These are phyloP conservation scores for Fraxinus quadrangulata DNA, from an alignment of 257 asterid species.

Conservation along the genomic window DNA sequence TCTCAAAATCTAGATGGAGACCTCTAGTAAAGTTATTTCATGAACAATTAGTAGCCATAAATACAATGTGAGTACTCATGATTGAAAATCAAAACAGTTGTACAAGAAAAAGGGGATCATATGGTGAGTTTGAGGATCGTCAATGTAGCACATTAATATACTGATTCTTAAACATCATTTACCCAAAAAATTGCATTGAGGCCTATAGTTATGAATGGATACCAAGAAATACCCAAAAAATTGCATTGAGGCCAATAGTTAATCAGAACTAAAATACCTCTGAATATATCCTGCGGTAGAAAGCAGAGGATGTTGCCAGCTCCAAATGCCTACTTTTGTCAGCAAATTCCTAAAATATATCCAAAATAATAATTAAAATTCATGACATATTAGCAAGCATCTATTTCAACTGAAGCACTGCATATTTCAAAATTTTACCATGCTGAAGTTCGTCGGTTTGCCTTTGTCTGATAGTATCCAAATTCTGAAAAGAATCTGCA, in stretches of 20 bases:
- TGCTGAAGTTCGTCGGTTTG: slow-evolving; percentile 24
- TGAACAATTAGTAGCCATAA: background rate
- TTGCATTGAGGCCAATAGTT: background rate
- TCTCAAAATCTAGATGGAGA: background rate
- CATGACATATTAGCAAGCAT: background rate
- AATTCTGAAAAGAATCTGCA: slow-evolving; percentile 11
- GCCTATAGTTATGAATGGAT: background rate
- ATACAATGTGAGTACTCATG: background rate
- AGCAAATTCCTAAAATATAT: slow-evolving; percentile 37
- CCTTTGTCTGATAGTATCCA: background rate
- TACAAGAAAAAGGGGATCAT: background rate
- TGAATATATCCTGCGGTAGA: slow-evolving; percentile 62
- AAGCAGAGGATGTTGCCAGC: slow-evolving; percentile 52
- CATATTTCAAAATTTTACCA: slow-evolving; percentile 32
- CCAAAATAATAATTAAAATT: slow-evolving; percentile 2
- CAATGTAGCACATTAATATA: background rate
- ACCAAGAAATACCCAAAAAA: background rate
- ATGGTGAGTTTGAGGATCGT: background rate
- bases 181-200: slow-evolving; percentile 2
- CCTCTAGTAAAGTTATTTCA: background rate
- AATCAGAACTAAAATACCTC: slow-evolving; percentile 42
- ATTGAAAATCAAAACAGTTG: background rate
- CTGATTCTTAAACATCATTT: background rate
- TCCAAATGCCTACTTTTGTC: slow-evolving; percentile 35
- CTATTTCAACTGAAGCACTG: background rate